Evolutionary conservation across 352 stramenopile species (phyloP).

Genomic region (Elongisporangium undulatum): DNA sequence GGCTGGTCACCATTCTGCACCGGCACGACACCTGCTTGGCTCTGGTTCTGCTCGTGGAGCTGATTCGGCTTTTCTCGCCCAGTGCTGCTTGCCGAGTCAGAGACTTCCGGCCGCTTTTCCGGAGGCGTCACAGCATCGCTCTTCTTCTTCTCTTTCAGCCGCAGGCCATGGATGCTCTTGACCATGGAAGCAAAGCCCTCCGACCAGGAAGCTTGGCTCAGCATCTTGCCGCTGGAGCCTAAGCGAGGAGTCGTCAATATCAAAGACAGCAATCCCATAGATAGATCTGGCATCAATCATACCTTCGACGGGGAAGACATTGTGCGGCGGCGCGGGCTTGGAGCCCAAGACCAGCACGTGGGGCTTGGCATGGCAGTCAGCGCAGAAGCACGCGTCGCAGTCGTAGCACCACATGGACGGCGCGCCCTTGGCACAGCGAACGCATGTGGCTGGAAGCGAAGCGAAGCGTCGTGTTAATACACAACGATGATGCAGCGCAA

Average conservation of each 20-base stretch:
- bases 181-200: slow-evolving; percentile 24
- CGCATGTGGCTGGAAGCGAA: slow-evolving; percentile 31
- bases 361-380: slow-evolving; percentile 40
- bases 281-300: neutral
- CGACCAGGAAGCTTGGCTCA: slow-evolving; percentile 37
- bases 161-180: slow-evolving; percentile 22
- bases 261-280: neutral
- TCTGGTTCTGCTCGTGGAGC: neutral
- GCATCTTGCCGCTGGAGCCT: slow-evolving; percentile 41
- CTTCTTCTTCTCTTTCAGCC: slow-evolving; percentile 21
- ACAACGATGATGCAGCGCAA: neutral
- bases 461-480: neutral
- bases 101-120: neutral
- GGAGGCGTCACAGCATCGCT: neutral
- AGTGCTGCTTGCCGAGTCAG: neutral
- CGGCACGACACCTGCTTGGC: neutral
- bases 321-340: slow-evolving; percentile 22
- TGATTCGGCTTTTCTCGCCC: slow-evolving; percentile 4
- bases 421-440: slow-evolving; percentile 25
- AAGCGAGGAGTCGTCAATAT: neutral
- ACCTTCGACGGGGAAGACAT: slow-evolving; percentile 54
- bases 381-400: slow-evolving; percentile 63
- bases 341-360: slow-evolving; percentile 43
- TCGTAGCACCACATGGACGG: slow-evolving; percentile 62
- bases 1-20: neutral